phyloP scores from a whole-genome alignment of 108 stramenopile species.

The Aurantiochytrium sp. region DNA sequence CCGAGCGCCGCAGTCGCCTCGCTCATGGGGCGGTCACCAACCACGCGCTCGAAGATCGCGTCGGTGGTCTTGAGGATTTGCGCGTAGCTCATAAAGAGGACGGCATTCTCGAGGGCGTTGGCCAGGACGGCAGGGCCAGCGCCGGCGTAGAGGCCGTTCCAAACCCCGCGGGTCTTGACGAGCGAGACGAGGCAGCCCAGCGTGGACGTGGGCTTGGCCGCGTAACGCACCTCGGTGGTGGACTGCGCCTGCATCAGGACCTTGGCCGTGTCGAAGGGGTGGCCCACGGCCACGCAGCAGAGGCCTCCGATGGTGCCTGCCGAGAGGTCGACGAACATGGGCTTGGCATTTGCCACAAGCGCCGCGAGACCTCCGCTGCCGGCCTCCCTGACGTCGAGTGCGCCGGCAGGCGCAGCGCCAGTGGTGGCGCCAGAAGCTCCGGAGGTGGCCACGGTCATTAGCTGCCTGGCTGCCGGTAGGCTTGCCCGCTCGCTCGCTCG shows the following conservation, averaged over 20 bases:
- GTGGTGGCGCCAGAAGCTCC: background rate
- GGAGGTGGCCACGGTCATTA: background rate
- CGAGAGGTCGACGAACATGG: background rate
- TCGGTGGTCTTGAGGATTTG: background rate
- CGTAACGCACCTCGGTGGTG: background rate
- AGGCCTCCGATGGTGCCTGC: constrained; percentile 16
- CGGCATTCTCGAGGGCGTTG: constrained; percentile 6
- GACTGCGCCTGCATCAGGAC: constrained; percentile 9
- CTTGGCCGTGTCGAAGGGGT: constrained; percentile 23
- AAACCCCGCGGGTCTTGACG: background rate
- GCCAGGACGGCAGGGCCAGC: background rate
- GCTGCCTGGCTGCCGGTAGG: too few relatives aligned
- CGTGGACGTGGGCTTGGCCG: background rate
- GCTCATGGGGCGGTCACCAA: background rate
- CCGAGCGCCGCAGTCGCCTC: background rate
- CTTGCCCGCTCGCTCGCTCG: too few relatives aligned
- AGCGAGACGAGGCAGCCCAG: background rate
- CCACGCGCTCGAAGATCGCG: background rate
- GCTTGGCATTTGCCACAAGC: background rate
- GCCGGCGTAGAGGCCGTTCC: background rate
- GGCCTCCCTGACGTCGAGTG: background rate
- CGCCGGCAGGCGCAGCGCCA: background rate
- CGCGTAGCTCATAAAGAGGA: constrained; percentile 10
- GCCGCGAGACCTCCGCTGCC: background rate
- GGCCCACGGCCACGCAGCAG: background rate